A percentile compares a stretch with the other conserved stretches of the same genome.
phyloP scores from a whole-genome alignment of 108 stramenopile genomes.

The Nitzschia sp. region DNA sequence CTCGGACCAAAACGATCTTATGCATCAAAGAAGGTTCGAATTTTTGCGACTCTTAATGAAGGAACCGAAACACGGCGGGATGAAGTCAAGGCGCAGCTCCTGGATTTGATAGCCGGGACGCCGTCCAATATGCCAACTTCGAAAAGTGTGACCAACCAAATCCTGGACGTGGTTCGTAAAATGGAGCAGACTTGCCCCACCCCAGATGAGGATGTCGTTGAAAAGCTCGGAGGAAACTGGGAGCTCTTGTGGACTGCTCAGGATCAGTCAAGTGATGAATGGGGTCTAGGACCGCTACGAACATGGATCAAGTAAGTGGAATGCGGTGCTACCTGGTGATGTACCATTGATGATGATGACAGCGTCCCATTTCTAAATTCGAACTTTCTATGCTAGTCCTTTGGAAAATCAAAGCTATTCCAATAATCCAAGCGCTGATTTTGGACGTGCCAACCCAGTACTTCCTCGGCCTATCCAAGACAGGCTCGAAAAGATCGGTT shows the following conservation, averaged over 20 bases:
- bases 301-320: slow-evolving; percentile 57
- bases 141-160: slow-evolving; percentile 43
- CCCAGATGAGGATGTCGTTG: slow-evolving; percentile 50
- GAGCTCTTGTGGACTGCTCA: slow-evolving; percentile 84
- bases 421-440: slow-evolving; percentile 54
- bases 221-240: slow-evolving; percentile 66
- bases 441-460: slow-evolving; percentile 64
- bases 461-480: slow-evolving; percentile 65
- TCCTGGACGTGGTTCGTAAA: slow-evolving; percentile 44
- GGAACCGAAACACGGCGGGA: too few relatives aligned
- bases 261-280: slow-evolving; percentile 46
- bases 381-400: too few relatives aligned
- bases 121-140: slow-evolving; percentile 56
- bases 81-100: neutral
- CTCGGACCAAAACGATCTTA: too few relatives aligned
- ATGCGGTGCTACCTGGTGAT: too few relatives aligned
- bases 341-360: neutral
- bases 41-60: too few relatives aligned
- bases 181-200: slow-evolving; percentile 61
- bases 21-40: too few relatives aligned
- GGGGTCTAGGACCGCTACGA: slow-evolving; percentile 23
- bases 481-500: slow-evolving; percentile 61
- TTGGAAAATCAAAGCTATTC: slow-evolving; percentile 86
- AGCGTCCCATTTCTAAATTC: neutral
- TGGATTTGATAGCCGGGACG: slow-evolving; percentile 3